Evolutionary conservation across 1,284 basidiomycete genomes (phyloP), one percentile per base, ranked within the genome.

Genomic region (Phylloporus sp.): DNA sequence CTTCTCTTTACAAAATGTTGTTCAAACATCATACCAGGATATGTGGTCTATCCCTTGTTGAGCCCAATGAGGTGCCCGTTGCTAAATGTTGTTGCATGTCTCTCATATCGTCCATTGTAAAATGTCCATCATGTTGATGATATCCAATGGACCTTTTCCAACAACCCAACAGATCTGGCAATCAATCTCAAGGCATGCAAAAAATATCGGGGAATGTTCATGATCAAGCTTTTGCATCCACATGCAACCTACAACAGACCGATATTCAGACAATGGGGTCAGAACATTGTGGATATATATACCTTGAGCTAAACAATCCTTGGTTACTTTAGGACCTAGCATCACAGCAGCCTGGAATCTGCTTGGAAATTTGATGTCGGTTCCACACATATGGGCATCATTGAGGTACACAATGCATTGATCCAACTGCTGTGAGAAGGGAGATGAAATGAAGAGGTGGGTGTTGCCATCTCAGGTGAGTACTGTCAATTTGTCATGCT

Each of bases 221-320:
- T 74, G 69, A 7, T 85, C 85, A 0, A 86, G 75, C 61, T 81
- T 78, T 5, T 84, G 77, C 84, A 86, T 81, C 39, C 82, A 75
- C 81, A 84, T 83, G 58, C 82, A 84, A 2, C 80, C 81, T 83
- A 56, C 10, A 0, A 26, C 6, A 3, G 22, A 49, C 2, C n/a
- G 37, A 47, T 13, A 37, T n/a, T 63, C 4, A 58, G 46, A 49
- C 22, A 28, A 26, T 17, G 12, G 40, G 10, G 12, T 44, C 11
- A 4, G 52, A 13, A 39, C 18, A 2, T 1, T 59, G 15, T 24
- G 58, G 40, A 0, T 20, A 1, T 18, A 65, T 76, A 62, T 63
- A 83, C 85, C 86, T 77, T 87, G 85, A 8, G 80, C 72, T 18
- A 87, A 67, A 52, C 81, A 76, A 68, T 88, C 86, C 56, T 87